A percentile compares a stretch with the other conserved stretches of the same genome.
These are phyloP conservation scores for Scutellaria baicalensis DNA, from an alignment of 257 asterid genomes.

Conservation along the genomic window DNA sequence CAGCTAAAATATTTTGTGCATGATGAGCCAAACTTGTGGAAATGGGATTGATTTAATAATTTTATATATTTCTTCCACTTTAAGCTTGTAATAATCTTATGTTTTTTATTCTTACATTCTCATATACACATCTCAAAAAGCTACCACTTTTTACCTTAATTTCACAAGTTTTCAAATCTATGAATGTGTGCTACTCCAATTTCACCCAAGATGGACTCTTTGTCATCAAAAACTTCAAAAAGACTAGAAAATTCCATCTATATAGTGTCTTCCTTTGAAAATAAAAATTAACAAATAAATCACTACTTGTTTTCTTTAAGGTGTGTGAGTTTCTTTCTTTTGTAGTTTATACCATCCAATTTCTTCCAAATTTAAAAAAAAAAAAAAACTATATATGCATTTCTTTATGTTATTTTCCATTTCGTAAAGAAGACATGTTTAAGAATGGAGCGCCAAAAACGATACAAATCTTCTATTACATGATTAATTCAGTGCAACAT, in stretches of 20 bases:
- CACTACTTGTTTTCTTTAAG: not conserved
- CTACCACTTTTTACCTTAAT: not conserved
- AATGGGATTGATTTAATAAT: conserved; percentile 16
- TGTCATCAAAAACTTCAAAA: conserved; percentile 28
- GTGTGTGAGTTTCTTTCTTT: not conserved
- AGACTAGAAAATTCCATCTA: conserved; percentile 49
- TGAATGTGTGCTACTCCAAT: conserved; percentile 19
- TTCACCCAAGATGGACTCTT: conserved; percentile 13
- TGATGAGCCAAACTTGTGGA: conserved; percentile 31
- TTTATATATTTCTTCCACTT: conserved; percentile 15
- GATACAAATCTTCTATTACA: no score
- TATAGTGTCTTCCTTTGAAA: not conserved
- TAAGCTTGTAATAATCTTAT: not conserved
- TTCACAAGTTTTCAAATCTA: conserved; percentile 28
- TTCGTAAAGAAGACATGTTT: no score
- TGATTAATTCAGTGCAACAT: no score
- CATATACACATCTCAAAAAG: conserved; percentile 18
- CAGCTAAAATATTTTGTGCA: not conserved
- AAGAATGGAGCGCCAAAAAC: no score
- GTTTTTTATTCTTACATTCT: not conserved
- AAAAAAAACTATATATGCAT: not conserved
- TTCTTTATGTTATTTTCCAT: not conserved
- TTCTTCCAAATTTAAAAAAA: not conserved
- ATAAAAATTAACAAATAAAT: not conserved
- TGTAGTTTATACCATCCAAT: not conserved